Conservation (phyloP, 2,329 filamentous ascomycete species). For the Aureobasidium zeae region DNA sequence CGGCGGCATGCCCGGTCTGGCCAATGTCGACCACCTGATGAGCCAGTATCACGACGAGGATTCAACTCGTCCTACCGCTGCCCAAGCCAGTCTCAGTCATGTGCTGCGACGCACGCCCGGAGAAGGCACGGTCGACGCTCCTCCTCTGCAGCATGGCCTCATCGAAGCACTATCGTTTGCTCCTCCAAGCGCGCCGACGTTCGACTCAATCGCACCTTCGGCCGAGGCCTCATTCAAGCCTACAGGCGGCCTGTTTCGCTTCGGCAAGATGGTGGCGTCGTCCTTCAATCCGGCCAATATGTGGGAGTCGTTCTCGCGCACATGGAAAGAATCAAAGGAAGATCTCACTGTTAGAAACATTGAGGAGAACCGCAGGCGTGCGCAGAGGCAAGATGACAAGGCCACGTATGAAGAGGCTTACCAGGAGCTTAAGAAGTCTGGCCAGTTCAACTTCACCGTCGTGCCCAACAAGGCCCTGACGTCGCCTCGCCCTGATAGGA, state of each 20-base stretch:
- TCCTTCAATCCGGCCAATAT: conserved; percentile 46
- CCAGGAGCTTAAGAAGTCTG: conserved; percentile 44
- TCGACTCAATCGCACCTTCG: conserved; percentile 5
- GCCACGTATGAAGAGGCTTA: conserved; percentile 44
- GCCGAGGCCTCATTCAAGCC: neutral
- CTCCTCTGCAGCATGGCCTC: neutral
- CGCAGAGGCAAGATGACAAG: conserved; percentile 27
- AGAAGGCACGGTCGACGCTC: too few species aligned
- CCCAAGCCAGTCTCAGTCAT: too few species aligned
- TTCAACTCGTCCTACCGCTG: neutral
- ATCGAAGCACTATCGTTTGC: neutral
- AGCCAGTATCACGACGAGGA: conserved; percentile 27
- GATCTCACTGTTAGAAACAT: conserved; percentile 31
- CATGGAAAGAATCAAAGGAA: conserved; percentile 39
- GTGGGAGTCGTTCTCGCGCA: conserved; percentile 34
- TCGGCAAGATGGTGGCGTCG: conserved; percentile 46
- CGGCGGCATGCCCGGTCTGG: conserved; percentile 22
- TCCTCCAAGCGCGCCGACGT: conserved; percentile 1
- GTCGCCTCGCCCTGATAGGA: neutral
- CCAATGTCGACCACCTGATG: conserved; percentile 32
- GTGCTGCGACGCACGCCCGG: neutral
- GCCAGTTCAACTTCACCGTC: conserved; percentile 33
- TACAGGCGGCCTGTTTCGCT: conserved; percentile 40
- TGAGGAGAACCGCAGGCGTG: conserved; percentile 26
- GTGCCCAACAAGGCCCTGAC: conserved; percentile 9